A percentile compares a stretch with the other conserved stretches of the same genome.
Conservation (phyloP, 345 rosid genomes). For the Alliaria petiolata region DNA sequence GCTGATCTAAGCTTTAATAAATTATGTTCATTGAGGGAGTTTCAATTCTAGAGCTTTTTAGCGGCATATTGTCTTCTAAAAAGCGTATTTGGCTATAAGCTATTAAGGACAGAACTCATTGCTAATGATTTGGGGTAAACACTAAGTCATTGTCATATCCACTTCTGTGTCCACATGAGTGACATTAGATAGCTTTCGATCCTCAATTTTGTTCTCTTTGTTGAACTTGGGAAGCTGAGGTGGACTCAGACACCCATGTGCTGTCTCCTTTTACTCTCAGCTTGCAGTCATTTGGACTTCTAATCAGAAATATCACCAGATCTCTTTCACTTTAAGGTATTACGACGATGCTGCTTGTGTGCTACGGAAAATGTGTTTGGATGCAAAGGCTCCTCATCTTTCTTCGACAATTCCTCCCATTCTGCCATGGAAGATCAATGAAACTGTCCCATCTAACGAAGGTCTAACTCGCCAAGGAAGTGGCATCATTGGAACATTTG, state of each 20-base stretch:
- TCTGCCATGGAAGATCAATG: slow-evolving; percentile 93
- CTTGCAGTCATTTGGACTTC: background rate
- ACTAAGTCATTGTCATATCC: background rate
- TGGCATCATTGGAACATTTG: slow-evolving; percentile 90
- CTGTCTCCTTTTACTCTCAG: background rate
- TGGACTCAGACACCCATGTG: background rate
- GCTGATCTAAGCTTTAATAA: background rate
- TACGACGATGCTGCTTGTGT: slow-evolving; percentile 99
- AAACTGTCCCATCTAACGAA: slow-evolving; percentile 69
- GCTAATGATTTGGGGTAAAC: background rate
- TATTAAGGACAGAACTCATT: background rate
- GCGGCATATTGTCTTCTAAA: background rate
- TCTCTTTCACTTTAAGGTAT: slow-evolving; percentile 48
- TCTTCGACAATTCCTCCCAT: slow-evolving; percentile 86
- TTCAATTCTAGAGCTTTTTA: background rate
- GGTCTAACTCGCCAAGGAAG: slow-evolving; percentile 97
- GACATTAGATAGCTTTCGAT: background rate
- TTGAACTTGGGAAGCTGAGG: background rate
- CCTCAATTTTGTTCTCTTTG: slow-evolving; percentile 2
- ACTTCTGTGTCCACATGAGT: background rate
- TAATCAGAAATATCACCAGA: slow-evolving; percentile 4
- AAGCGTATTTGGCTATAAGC: background rate
- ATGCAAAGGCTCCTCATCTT: slow-evolving; percentile 99
- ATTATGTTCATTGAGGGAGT: background rate
- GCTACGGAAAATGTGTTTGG: slow-evolving; percentile 90